Percentiles rank a stretch among this genome's conserved stretches.
Evolutionary conservation across 78 protist genomes (phyloP).

Genomic region (Dictyostelium capitatum): DNA sequence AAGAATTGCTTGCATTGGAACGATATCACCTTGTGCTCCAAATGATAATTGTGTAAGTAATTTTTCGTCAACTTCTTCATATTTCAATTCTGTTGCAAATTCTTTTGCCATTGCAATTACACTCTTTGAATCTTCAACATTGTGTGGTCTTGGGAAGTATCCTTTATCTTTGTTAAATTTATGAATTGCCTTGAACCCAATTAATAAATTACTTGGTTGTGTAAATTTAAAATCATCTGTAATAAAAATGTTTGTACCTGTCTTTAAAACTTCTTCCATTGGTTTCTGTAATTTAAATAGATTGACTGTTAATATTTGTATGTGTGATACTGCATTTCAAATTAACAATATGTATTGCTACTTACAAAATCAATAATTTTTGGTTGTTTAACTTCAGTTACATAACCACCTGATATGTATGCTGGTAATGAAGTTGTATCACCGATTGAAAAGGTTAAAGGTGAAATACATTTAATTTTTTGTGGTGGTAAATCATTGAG

Average conservation of each 20-base stretch:
- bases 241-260: slow-evolving; percentile 78
- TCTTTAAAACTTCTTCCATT: slow-evolving; percentile 53
- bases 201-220: slow-evolving; percentile 32
- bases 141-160: slow-evolving; percentile 68
- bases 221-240: slow-evolving; percentile 91
- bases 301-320: not conserved
- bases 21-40: slow-evolving; percentile 83
- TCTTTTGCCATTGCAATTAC: slow-evolving; percentile 69
- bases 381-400: slow-evolving; percentile 94
- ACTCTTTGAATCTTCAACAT: slow-evolving; percentile 55
- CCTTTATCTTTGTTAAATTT: slow-evolving; percentile 24
- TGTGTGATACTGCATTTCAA: too few species aligned
- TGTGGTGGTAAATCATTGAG: slow-evolving; percentile 88
- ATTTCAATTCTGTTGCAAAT: slow-evolving; percentile 5
- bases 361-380: slow-evolving; percentile 52
- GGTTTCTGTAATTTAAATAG: slow-evolving; percentile 39
- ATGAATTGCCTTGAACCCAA: slow-evolving; percentile 74
- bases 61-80: slow-evolving; percentile 79
- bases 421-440: slow-evolving; percentile 81
- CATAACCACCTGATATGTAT: slow-evolving; percentile 93
- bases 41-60: slow-evolving; percentile 61
- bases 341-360: not conserved
- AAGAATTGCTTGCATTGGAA: slow-evolving; percentile 90
- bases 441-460: slow-evolving; percentile 87
- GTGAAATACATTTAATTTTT: slow-evolving; percentile 64